These are phyloP conservation scores for Zangia roseola DNA, from an alignment of 768 basidiomycete species.

Conservation along the genomic window DNA sequence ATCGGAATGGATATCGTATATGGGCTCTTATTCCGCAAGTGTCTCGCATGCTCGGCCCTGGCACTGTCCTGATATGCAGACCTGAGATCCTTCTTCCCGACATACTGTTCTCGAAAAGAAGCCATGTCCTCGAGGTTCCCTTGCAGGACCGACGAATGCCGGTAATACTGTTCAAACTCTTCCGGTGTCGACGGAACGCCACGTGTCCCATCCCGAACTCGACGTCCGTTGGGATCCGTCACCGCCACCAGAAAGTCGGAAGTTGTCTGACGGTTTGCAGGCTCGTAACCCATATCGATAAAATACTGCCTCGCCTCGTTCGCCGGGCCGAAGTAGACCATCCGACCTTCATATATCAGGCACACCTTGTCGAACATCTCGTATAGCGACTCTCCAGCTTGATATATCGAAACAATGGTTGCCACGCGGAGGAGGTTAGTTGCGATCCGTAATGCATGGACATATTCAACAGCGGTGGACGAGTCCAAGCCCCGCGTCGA, in stretches of 20 bases:
- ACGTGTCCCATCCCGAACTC: constrained; percentile 31
- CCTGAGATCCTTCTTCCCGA: constrained; percentile 42
- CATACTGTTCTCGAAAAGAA: constrained; percentile 44
- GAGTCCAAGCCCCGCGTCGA: constrained; percentile 66
- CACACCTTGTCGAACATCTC: constrained; percentile 70
- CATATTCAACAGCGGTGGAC: constrained; percentile 73
- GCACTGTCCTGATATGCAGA: constrained; percentile 49
- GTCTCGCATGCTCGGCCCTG: constrained; percentile 50
- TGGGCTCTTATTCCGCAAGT: constrained; percentile 42
- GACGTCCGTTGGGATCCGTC: constrained; percentile 64
- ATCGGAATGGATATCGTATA: constrained; percentile 49
- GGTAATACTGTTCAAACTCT: constrained; percentile 56
- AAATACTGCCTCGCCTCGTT: constrained; percentile 57
- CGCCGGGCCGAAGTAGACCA: constrained; percentile 61
- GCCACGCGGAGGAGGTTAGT: constrained; percentile 53
- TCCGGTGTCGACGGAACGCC: constrained; percentile 44
- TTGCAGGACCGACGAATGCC: constrained; percentile 37
- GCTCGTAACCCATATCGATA: constrained; percentile 53
- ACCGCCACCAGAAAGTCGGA: constrained; percentile 61
- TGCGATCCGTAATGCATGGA: constrained; percentile 63
- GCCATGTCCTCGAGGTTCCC: constrained; percentile 49
- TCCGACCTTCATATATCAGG: constrained; percentile 57
- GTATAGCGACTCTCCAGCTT: constrained; percentile 72
- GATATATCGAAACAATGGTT: constrained; percentile 83
- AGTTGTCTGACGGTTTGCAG: constrained; percentile 57